Evolutionary conservation across 1,284 basidiomycete genomes (phyloP).

Genomic region (Trichosporon coremiiforme): DNA sequence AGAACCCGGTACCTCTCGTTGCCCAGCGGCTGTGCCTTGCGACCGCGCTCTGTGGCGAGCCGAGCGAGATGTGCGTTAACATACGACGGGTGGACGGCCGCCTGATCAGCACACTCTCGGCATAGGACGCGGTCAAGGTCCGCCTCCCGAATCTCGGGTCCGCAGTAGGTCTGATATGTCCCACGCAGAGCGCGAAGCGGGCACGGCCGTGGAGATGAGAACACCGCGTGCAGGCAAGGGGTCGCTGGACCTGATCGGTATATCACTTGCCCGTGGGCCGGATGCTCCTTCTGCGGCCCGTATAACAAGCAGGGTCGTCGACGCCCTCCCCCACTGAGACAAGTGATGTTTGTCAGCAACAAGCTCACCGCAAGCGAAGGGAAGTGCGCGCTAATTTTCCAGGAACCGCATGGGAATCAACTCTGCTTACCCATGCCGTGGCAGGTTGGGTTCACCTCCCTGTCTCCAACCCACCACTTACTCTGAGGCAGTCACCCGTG

Average conservation of each 20-base stretch:
- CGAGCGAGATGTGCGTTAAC: not conserved
- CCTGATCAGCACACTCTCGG: not conserved
- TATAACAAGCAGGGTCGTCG: not conserved
- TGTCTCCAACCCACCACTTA: not conserved
- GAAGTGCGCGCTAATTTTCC: not conserved
- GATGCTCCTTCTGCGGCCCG: not conserved
- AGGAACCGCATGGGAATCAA: not conserved
- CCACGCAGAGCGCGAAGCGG: no score
- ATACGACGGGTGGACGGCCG: not conserved
- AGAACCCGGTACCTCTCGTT: not conserved
- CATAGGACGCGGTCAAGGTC: not conserved
- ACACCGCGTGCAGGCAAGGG: not conserved
- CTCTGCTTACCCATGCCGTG: not conserved
- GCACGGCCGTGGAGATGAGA: not conserved
- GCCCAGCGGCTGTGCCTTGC: not conserved
- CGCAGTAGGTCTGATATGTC: not conserved
- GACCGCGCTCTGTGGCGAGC: not conserved
- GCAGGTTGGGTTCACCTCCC: not conserved
- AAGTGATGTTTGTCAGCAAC: not conserved
- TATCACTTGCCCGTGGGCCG: not conserved
- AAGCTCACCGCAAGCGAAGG: not conserved
- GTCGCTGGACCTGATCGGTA: not conserved
- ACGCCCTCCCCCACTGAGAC: no score
- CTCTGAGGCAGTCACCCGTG: not conserved
- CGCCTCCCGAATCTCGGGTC: not conserved